Evolutionary conservation across 2,329 filamentous ascomycete species (phyloP).

Genomic region (Ploettnerulaceae sp.): DNA sequence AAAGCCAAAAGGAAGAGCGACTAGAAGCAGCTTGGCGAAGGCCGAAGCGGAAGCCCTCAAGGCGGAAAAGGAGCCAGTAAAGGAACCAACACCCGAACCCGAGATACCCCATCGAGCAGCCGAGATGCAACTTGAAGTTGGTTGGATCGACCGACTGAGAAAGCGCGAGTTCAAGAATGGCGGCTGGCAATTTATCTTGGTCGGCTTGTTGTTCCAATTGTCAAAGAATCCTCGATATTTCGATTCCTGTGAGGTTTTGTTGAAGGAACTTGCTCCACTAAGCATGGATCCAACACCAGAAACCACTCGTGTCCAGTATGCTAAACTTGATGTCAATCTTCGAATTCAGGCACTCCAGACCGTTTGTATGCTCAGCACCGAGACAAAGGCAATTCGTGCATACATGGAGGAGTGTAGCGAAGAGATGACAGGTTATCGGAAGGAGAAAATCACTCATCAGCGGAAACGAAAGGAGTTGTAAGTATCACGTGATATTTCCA

Average conservation of each 20-base stretch:
- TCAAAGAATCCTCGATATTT: constrained; percentile 69
- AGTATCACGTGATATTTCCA: constrained; percentile 33
- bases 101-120: constrained; percentile 61
- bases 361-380: constrained; percentile 77
- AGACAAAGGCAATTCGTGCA: constrained; percentile 78
- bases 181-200: constrained; percentile 86
- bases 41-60: constrained; percentile 67
- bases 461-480: constrained; percentile 65
- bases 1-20: constrained; percentile 64
- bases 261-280: constrained; percentile 75
- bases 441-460: constrained; percentile 92
- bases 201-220: constrained; percentile 80
- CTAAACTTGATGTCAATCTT: constrained; percentile 73
- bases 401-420: constrained; percentile 91
- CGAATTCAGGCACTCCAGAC: constrained; percentile 78
- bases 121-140: constrained; percentile 67
- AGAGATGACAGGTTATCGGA: constrained; percentile 90
- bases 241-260: constrained; percentile 69
- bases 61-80: constrained; percentile 43
- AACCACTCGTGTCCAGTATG: constrained; percentile 68
- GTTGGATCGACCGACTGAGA: constrained; percentile 81
- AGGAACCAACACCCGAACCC: constrained; percentile 39
- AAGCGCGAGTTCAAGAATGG: constrained; percentile 82
- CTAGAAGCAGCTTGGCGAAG: constrained; percentile 80
- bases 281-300: constrained; percentile 70